Evolutionary conservation across 2,329 filamentous ascomycete genomes (phyloP).

Genomic region (Sporothrix phasma): DNA sequence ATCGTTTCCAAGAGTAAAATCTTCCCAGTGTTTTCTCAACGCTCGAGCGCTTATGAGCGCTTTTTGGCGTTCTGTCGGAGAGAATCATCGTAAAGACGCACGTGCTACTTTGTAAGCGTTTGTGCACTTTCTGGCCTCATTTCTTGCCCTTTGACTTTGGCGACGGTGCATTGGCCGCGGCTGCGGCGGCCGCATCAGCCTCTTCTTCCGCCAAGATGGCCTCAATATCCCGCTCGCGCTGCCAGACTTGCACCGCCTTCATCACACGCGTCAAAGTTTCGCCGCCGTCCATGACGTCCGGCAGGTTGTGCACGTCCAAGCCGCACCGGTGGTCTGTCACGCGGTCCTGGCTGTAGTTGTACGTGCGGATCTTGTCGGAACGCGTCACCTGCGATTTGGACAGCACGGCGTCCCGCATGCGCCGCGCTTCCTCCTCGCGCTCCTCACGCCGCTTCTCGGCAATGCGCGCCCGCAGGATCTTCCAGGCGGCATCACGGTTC

Average conservation of each 20-base stretch:
- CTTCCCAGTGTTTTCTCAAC: neutral
- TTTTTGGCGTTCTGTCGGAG: no score
- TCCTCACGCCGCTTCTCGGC: constrained; percentile 72
- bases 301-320: constrained; percentile 67
- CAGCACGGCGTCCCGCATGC: constrained; percentile 67
- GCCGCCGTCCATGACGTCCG: constrained; percentile 66
- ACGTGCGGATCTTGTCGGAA: constrained; percentile 88
- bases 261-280: constrained; percentile 65
- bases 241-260: constrained; percentile 66
- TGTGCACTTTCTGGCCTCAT: neutral
- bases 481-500: constrained; percentile 83
- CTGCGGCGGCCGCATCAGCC: constrained; percentile 28
- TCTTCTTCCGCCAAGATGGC: constrained; percentile 56
- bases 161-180: constrained; percentile 15
- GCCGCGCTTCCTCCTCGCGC: constrained; percentile 69
- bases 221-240: constrained; percentile 64
- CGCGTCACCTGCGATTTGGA: constrained; percentile 74
- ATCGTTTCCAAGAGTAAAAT: no score
- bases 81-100: neutral
- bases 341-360: constrained; percentile 66
- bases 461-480: constrained; percentile 68
- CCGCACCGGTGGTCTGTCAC: constrained; percentile 85
- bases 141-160: constrained; percentile 18
- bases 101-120: no score
- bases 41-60: no score